These are phyloP conservation scores for Citrus hindsii DNA, from an alignment of 345 rosid genomes.

Conservation along the genomic window DNA sequence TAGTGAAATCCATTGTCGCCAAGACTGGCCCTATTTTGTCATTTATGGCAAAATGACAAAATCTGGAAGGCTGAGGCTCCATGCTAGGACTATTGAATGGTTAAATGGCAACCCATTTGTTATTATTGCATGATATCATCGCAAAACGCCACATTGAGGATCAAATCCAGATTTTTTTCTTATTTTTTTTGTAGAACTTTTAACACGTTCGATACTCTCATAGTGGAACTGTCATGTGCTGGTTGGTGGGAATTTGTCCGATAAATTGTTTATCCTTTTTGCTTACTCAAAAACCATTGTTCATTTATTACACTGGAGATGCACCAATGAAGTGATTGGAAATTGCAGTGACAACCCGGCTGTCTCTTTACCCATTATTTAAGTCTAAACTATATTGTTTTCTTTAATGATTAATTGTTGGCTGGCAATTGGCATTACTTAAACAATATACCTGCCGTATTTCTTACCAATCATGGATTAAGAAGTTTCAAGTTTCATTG, in stretches of 20 bases:
- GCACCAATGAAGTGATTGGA: neutral
- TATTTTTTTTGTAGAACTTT: neutral
- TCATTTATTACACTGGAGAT: neutral
- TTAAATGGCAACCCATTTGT: neutral
- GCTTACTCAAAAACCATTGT: too few species aligned
- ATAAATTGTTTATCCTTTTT: too few species aligned
- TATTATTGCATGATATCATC: neutral
- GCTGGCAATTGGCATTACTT: neutral
- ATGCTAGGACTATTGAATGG: neutral
- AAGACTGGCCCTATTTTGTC: neutral
- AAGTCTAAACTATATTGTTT: neutral
- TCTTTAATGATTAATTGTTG: neutral
- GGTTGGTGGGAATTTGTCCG: neutral
- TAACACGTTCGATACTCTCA: neutral
- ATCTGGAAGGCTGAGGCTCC: neutral
- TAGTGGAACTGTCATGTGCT: neutral
- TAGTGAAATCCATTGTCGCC: neutral
- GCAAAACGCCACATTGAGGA: neutral
- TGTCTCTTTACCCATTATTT: neutral
- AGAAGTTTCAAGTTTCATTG: neutral
- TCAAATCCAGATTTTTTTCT: neutral
- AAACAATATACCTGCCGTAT: neutral
- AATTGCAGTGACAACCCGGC: neutral
- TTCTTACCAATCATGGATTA: neutral
- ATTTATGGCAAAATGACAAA: too few species aligned